Conservation (phyloP, 371 early-diverging fungal genomes). For the Syncephalis fuscata region DNA sequence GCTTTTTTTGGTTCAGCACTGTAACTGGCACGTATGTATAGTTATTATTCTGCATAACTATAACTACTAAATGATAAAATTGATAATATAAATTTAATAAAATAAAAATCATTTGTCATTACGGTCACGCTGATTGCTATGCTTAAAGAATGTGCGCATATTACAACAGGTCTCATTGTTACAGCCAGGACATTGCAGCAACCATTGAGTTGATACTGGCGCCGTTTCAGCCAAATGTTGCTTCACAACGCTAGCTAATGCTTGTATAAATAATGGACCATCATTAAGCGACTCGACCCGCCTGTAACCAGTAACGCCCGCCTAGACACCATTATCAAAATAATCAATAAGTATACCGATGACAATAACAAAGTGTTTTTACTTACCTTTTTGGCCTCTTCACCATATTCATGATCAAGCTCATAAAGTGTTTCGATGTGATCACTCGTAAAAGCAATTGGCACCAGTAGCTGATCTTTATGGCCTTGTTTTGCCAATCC, state of each 20-base stretch:
- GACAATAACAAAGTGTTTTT: background rate
- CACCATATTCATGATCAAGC: conserved; percentile 79
- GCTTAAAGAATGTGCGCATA: conserved; percentile 43
- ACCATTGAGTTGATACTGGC: conserved; percentile 42
- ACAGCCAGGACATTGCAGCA: conserved; percentile 67
- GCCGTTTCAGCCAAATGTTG: conserved; percentile 39
- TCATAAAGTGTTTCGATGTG: conserved; percentile 95
- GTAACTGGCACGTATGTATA: too few relatives aligned
- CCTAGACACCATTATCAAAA: conserved; percentile 7
- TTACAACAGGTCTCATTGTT: conserved; percentile 49
- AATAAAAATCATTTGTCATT: too few relatives aligned
- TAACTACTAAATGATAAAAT: too few relatives aligned
- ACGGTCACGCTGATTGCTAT: too few relatives aligned
- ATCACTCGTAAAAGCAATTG: conserved; percentile 91
- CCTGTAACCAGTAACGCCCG: conserved; percentile 62
- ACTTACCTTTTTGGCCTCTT: conserved; percentile 63
- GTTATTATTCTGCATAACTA: too few relatives aligned
- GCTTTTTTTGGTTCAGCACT: too few relatives aligned
- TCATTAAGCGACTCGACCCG: conserved; percentile 86
- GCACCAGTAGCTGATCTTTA: conserved; percentile 68
- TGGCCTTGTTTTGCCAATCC: conserved; percentile 56
- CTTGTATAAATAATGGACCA: conserved; percentile 69
- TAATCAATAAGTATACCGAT: conserved; percentile 1
- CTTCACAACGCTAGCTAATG: conserved; percentile 75
- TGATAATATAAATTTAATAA: too few relatives aligned